A percentile compares a stretch with the other conserved stretches of the same genome.
phyloP scores from a whole-genome alignment of 176 grass and related monocot species.

The Triticum timopheevii region DNA sequence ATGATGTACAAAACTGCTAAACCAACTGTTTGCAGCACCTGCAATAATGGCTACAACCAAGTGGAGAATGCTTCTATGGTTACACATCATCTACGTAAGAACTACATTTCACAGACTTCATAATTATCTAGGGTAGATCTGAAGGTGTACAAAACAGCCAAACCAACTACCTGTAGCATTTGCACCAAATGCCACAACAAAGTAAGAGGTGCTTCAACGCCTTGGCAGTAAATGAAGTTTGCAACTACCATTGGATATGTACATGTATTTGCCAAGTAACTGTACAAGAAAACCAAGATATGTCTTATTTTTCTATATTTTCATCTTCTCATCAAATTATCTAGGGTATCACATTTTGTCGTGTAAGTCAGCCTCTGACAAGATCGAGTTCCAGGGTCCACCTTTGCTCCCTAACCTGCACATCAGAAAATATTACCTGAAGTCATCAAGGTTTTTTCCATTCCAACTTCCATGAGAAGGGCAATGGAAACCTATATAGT shows the following conservation, averaged over 20 bases:
- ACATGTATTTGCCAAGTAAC: not conserved
- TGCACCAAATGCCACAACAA: not conserved
- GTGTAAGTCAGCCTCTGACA: constrained; percentile 29
- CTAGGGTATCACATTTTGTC: not conserved
- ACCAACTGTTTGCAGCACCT: not conserved
- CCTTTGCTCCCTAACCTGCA: constrained; percentile 64
- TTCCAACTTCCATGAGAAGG: not conserved
- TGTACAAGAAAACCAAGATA: not conserved
- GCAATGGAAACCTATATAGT: not conserved
- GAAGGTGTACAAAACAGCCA: not conserved
- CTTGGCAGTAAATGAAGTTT: not conserved
- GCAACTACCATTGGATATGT: not conserved
- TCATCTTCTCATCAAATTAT: not conserved
- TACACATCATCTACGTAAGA: not conserved
- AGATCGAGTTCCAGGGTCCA: constrained; percentile 58
- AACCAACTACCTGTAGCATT: not conserved
- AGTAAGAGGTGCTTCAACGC: not conserved
- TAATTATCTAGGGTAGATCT: not conserved
- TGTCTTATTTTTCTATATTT: not conserved
- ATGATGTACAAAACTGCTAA: not conserved
- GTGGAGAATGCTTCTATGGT: not conserved
- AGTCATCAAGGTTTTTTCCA: not conserved
- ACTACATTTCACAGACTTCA: not conserved
- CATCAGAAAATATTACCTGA: not conserved
- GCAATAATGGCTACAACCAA: not conserved